These are phyloP conservation scores for Filosporella fistucella DNA, from an alignment of 495 filamentous ascomycete species.

Conservation along the genomic window DNA sequence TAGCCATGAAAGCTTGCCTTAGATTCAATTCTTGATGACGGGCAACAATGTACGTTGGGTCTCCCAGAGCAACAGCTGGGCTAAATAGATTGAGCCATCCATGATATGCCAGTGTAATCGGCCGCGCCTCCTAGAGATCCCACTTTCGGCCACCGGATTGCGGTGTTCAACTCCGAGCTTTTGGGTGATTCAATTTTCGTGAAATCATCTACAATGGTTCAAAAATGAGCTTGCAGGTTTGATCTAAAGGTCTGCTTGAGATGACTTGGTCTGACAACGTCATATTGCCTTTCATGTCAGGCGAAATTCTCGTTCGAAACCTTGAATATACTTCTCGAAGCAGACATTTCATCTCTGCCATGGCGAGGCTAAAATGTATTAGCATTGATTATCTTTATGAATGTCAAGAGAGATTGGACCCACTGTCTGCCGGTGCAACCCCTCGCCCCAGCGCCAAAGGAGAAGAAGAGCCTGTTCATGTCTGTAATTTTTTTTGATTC, in stretches of 20 bases:
- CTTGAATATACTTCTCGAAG: slow-evolving; percentile 53
- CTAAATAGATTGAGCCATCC: no score
- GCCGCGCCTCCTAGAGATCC: no score
- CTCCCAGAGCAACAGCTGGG: no score
- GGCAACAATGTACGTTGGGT: no score
- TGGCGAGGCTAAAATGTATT: slow-evolving; percentile 42
- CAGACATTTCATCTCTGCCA: slow-evolving; percentile 63
- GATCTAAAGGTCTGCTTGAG: slow-evolving; percentile 20
- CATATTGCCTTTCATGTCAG: slow-evolving; percentile 21
- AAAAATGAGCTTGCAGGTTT: slow-evolving; percentile 21
- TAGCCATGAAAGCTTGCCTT: no score
- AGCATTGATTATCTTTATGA: not conserved
- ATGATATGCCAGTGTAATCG: no score
- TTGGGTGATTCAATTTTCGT: not conserved
- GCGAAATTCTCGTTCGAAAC: slow-evolving; percentile 38
- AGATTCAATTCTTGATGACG: no score
- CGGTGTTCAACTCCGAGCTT: not conserved
- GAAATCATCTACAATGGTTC: no score
- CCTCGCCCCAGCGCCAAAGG: slow-evolving; percentile 45
- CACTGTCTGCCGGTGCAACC: slow-evolving; percentile 56
- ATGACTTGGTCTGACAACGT: slow-evolving; percentile 19
- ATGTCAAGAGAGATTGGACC: slow-evolving; percentile 16
- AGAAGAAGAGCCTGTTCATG: slow-evolving; percentile 42
- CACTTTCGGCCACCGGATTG: no score
- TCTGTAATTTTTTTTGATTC: slow-evolving; percentile 40